Base-by-base conservation (phyloP, 2,329 filamentous ascomycete genomes). In the Calonectria montana region DNA sequence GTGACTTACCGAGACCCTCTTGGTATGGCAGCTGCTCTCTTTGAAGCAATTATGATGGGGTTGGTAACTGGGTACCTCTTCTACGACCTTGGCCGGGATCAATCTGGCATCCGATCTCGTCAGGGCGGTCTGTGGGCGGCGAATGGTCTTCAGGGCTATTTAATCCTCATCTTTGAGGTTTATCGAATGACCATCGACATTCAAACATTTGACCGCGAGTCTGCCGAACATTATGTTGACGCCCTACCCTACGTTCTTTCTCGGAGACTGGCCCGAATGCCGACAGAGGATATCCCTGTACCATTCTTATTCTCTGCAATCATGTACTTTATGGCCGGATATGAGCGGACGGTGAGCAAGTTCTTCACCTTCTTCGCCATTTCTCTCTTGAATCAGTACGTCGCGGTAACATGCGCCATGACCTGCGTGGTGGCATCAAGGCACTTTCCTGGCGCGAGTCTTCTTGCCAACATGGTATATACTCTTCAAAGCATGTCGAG, bases 321-420 rank as follows among this genome's bases (percentile, higher is more conserved):
- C 9, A 92, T 91, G 78, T 96, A 95, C 81, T 95, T 94, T 80
- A 94, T 95, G 92, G 90, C 91, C 8, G 93, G 93, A 0, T 94
- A 95, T 75, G 90, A 93, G 57, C 86, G 88, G 3, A 88, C 91
- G 10, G 89, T 87, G 0, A 82, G 78, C 1, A 90, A 92, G 66
- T 95, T 95, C 81, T 91, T 96, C 70, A 91, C 88, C 1, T 96
- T 95, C 83, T 92, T 95, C 74, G 85, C 88, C 3, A 86, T 95
- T 43, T 88, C 91, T 0, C 81, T 96, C 5, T 81, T 95, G 3
- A 91, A 91, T 53, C 94, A 96, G 71, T 94, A 94, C 74, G 91
- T 94, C 41, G 90, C 93, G 1, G 90, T 96, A 12, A 93, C 90
- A 1, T 93, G 93, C 76, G 93, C 94, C 1, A 91, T 91, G 74